phyloP scores from a whole-genome alignment of 768 basidiomycete species.

The Hortiboletus campestris region DNA sequence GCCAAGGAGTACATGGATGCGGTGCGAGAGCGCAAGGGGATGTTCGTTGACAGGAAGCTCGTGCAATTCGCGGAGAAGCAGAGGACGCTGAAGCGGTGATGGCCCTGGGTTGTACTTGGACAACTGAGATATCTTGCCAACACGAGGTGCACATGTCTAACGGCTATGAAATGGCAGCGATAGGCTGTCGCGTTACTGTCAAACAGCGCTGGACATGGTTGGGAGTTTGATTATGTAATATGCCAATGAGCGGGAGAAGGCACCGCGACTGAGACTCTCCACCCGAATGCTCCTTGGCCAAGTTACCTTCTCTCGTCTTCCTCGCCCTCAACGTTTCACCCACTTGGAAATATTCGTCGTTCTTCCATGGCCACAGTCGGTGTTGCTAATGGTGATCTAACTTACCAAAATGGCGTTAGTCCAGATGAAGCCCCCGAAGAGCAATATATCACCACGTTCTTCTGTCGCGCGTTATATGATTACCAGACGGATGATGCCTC shows the following conservation, averaged over 20 bases:
- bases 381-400: conserved; percentile 19
- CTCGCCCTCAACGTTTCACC: conserved; percentile 7
- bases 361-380: conserved; percentile 27
- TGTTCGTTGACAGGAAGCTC: conserved; percentile 94
- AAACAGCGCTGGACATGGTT: neutral
- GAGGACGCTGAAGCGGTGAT: conserved; percentile 71
- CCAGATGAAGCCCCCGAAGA: conserved; percentile 46
- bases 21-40: conserved; percentile 88
- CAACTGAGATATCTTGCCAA: neutral
- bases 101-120: neutral
- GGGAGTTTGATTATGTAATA: conserved; percentile 27
- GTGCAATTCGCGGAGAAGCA: conserved; percentile 98
- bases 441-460: conserved; percentile 64
- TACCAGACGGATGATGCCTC: conserved; percentile 86
- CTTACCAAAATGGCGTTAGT: conserved; percentile 23
- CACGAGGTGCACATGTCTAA: neutral
- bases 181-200: neutral
- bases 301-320: conserved; percentile 8
- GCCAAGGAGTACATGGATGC: conserved; percentile 90
- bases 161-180: conserved; percentile 13
- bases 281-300: conserved; percentile 18
- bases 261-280: conserved; percentile 8
- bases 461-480: conserved; percentile 91
- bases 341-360: neutral
- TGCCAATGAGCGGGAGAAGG: conserved; percentile 8